Evolutionary conservation across 768 basidiomycete genomes (phyloP).

Genomic region (Clitopilus passeckerianus): DNA sequence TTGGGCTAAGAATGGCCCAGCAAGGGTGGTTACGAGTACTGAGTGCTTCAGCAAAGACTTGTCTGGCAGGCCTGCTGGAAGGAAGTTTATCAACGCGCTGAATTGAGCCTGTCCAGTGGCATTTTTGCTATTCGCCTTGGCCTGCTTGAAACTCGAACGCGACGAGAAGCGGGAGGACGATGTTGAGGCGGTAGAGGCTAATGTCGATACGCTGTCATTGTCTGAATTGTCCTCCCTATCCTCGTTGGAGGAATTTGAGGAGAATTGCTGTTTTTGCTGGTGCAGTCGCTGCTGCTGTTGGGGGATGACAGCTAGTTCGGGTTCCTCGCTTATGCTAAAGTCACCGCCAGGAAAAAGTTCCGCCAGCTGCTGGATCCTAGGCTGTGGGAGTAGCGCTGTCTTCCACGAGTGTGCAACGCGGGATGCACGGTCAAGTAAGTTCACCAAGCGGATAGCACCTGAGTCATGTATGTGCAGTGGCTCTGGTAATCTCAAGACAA

Average conservation of each 20-base stretch:
- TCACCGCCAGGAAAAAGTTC: conserved; percentile 27
- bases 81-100: conserved; percentile 39
- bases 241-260: background rate
- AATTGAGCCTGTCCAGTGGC: conserved; percentile 16
- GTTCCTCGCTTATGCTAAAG: conserved; percentile 23
- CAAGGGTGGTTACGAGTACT: conserved; percentile 38
- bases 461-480: conserved; percentile 29
- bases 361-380: conserved; percentile 25
- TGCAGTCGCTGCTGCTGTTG: background rate
- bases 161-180: background rate
- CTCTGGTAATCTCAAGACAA: conserved; percentile 27
- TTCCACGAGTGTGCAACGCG: conserved; percentile 28
- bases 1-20: conserved; percentile 27
- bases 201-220: background rate
- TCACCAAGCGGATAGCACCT: conserved; percentile 35
- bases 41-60: conserved; percentile 38
- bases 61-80: conserved; percentile 32
- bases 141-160: background rate
- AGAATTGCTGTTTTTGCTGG: conserved; percentile 4
- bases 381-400: conserved; percentile 2
- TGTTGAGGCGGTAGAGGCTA: background rate
- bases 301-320: conserved; percentile 6
- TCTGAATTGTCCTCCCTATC: background rate
- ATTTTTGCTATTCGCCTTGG: background rate
- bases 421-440: conserved; percentile 34